A percentile compares a stretch with the other conserved stretches of the same genome.
Evolutionary conservation across 129 eudicot genomes (phyloP).

Genomic region (Flaveria ramosissima): DNA sequence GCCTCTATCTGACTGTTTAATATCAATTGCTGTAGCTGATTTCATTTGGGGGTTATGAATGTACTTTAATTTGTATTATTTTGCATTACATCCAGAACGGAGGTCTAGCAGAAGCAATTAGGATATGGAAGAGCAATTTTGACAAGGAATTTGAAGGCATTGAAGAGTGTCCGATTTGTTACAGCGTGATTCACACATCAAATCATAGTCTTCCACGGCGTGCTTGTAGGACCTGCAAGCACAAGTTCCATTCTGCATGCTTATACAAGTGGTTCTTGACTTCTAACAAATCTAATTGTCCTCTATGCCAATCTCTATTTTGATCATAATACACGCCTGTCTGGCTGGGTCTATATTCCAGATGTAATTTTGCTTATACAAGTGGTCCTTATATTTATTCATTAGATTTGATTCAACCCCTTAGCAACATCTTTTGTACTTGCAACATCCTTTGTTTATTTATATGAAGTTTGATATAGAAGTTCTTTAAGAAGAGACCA

Average conservation of each 20-base stretch:
- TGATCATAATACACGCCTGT: conserved; percentile 27
- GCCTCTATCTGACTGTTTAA: not conserved
- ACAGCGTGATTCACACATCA: conserved; percentile 91
- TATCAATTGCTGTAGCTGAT: not conserved
- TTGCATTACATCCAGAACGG: conserved; percentile 62
- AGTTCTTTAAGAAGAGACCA: no score
- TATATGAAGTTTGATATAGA: no score
- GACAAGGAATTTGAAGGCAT: conserved; percentile 99
- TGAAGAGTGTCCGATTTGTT: conserved; percentile 98
- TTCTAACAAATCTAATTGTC: conserved; percentile 89
- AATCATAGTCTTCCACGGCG: conserved; percentile 87
- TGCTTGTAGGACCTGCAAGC: conserved; percentile 97
- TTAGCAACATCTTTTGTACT: not conserved
- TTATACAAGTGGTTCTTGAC: conserved; percentile 96
- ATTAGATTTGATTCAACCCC: not conserved
- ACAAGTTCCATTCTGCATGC: conserved; percentile 93
- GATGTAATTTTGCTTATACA: not conserved
- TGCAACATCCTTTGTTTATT: not conserved
- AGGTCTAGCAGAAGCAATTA: conserved; percentile 95
- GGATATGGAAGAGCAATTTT: conserved; percentile 90
- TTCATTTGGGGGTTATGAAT: not conserved
- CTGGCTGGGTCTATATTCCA: not conserved
- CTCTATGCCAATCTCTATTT: conserved; percentile 94
- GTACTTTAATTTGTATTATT: not conserved
- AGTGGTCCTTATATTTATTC: no score